Evolutionary conservation across 73 alveolate species (phyloP).

Genomic region (Paramecium caudatum): DNA sequence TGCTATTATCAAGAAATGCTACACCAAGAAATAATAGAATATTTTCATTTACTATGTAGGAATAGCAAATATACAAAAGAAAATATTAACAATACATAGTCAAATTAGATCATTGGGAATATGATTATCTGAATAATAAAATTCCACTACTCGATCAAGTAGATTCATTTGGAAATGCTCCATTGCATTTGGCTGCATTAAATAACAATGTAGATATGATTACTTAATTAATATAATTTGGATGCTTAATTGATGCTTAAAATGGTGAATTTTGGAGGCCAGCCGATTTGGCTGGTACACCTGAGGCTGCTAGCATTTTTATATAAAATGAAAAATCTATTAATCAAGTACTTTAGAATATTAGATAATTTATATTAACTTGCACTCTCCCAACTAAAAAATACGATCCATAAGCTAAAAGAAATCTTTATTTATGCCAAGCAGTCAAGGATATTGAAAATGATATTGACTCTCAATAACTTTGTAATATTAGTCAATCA

Average conservation of each 20-base stretch:
- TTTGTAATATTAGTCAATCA: background rate
- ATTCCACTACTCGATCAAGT: background rate
- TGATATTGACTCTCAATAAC: background rate
- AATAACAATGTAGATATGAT: constrained; percentile 11
- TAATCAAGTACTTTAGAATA: background rate
- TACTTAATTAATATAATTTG: background rate
- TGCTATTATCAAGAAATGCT: background rate
- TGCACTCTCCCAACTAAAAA: background rate
- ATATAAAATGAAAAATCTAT: constrained; percentile 15
- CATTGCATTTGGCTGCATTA: constrained; percentile 36
- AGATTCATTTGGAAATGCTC: constrained; percentile 55
- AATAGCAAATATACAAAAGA: background rate
- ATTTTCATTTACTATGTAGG: background rate
- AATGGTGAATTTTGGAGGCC: constrained; percentile 63
- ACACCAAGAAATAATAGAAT: constrained; percentile 13
- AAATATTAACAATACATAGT: constrained; percentile 10
- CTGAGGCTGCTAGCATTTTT: background rate
- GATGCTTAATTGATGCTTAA: constrained; percentile 40
- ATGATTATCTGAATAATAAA: constrained; percentile 14
- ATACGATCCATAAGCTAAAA: constrained; percentile 18
- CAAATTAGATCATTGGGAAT: constrained; percentile 47
- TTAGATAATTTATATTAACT: background rate
- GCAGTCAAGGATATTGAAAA: background rate
- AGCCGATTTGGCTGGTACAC: background rate
- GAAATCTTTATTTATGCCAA: background rate